Evolutionary conservation across 345 rosid genomes (phyloP).

Genomic region (Sonneratia caseolaris): DNA sequence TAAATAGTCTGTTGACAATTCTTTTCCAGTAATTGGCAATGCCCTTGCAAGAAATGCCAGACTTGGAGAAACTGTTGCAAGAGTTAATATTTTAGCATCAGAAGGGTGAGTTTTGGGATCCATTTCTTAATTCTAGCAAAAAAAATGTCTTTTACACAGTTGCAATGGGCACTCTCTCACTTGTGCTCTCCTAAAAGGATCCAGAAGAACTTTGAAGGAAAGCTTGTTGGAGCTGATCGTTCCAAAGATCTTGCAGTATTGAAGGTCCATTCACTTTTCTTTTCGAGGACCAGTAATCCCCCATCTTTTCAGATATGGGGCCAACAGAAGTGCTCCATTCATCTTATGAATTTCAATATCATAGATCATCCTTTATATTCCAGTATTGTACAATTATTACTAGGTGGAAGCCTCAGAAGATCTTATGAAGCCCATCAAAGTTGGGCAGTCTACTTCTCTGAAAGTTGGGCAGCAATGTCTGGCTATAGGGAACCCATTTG

Average conservation of each 20-base stretch:
- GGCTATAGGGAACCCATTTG: conserved; percentile 96
- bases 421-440: conserved; percentile 62
- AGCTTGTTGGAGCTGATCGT: conserved; percentile 84
- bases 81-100: conserved; percentile 78
- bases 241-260: conserved; percentile 90
- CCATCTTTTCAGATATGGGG: background rate
- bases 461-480: conserved; percentile 92
- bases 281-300: background rate
- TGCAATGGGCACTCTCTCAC: background rate
- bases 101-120: conserved; percentile 64
- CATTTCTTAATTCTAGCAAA: background rate
- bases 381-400: conserved; percentile 10
- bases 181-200: conserved; percentile 36
- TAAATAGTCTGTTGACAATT: conserved; percentile 1
- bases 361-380: background rate
- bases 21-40: conserved; percentile 65
- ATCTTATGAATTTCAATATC: background rate
- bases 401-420: conserved; percentile 82
- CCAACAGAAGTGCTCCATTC: background rate
- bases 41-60: conserved; percentile 79
- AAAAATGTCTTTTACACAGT: background rate
- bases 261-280: conserved; percentile 30
- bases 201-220: conserved; percentile 90
- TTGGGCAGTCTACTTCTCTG: conserved; percentile 66
- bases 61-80: conserved; percentile 76